These are phyloP conservation scores for Acacia concinna DNA, from an alignment of 331 rosid genomes.

Conservation along the genomic window DNA sequence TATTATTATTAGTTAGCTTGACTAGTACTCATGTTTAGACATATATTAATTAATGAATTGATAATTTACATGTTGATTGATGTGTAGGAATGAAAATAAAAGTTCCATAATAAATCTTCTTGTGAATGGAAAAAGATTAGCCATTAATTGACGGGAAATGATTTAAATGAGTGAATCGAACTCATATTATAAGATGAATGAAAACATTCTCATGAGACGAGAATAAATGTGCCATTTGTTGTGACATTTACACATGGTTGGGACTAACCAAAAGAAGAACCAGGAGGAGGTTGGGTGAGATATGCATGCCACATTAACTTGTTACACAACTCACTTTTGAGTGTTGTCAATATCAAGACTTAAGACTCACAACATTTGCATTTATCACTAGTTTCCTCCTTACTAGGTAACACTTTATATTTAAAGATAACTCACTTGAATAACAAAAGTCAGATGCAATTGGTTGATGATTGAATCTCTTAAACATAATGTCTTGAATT, in stretches of 20 bases:
- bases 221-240: background rate
- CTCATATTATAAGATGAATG: background rate
- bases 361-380: background rate
- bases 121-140: background rate
- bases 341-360: background rate
- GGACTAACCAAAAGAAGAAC: background rate
- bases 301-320: background rate
- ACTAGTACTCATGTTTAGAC: background rate
- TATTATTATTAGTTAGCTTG: background rate
- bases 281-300: background rate
- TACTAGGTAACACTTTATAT: no score
- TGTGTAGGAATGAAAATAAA: background rate
- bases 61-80: background rate
- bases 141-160: background rate
- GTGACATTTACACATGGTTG: background rate
- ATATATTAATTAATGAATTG: background rate
- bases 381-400: background rate
- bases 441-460: no score
- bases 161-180: background rate
- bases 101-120: background rate
- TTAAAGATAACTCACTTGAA: no score
- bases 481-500: no score
- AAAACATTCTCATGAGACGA: background rate
- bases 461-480: no score
- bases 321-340: background rate